These are phyloP conservation scores for Rauvolfia tetraphylla DNA, from an alignment of 257 asterid genomes.

Conservation along the genomic window DNA sequence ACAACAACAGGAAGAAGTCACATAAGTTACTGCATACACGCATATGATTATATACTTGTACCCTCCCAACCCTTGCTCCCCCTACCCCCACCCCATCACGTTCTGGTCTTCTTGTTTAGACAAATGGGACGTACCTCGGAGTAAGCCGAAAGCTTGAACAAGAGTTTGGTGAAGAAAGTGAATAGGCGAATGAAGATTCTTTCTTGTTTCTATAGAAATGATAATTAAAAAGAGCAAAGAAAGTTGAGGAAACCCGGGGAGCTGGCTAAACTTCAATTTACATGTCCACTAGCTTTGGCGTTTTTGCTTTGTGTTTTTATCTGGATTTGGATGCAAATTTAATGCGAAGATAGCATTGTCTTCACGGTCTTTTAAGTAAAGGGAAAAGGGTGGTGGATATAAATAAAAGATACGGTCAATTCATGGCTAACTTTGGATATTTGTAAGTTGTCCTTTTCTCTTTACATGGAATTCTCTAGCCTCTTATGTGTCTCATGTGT, in stretches of 20 bases:
- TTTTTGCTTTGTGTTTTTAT: background rate
- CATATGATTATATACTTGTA: background rate
- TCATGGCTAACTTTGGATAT: background rate
- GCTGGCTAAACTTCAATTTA: background rate
- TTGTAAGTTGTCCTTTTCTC: background rate
- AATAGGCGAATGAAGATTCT: background rate
- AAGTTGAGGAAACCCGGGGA: background rate
- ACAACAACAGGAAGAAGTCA: background rate
- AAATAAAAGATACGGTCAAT: background rate
- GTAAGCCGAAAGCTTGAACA: background rate
- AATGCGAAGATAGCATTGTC: background rate
- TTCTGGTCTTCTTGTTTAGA: background rate
- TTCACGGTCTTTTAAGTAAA: background rate
- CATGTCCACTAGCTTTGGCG: background rate
- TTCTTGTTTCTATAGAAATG: conserved; percentile 2
- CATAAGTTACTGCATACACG: background rate
- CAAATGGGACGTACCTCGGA: background rate
- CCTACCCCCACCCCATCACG: too few species aligned
- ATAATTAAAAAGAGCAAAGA: background rate
- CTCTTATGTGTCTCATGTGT: background rate
- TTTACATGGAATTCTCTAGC: background rate
- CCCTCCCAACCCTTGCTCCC: too few species aligned
- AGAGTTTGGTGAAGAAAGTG: background rate
- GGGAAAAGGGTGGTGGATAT: background rate
- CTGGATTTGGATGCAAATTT: background rate